Evolutionary conservation across 1,284 basidiomycete genomes (phyloP), one percentile per base, ranked within the genome.

Genomic region (Apiotrichum siamense): DNA sequence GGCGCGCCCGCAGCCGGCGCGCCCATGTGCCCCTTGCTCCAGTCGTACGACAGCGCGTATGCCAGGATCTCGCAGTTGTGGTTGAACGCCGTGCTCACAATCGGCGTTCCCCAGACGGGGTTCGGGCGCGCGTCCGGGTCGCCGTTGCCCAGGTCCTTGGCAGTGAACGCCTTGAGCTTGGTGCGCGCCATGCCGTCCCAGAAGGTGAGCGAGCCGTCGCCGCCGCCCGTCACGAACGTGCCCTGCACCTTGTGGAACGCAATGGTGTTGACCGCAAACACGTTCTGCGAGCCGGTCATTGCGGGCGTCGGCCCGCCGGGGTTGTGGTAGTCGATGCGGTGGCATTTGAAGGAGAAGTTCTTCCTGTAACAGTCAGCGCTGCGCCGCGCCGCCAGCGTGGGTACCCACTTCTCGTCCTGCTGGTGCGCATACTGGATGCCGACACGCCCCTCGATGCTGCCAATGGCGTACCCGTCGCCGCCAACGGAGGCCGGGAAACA

Each of bases 291-390:
- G 42, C 54, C 52, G 1, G 49, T 39, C 27, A 54, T 42, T 1
- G 67, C 66, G 2, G 64, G 65, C n/a, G 41, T 31, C 62, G 61
- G 12, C 56, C 63, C 3, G 62, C 63, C 61, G 63, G 66, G 20
- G 54, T 52, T n/a, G 41, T 44, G 4, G 65, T 61, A 26, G 46
- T 92, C 88, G 47, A 83, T 82, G 36, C 93, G 87, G 70, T 97
- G 93, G 66, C 93, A 97, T 66, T 92, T 94, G 81, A 97, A 97
- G 0, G 88, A 91, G 70, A 94, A 96, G 75, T 94, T 94, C 69
- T 83, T 81, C 51, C 85, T 88, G 56, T n/a, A 23, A 35, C 20
- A 13, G n/a, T 40, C 36, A 49, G 49, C 29, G 29, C 37, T 12
- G 20, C 13, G 6, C 5, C 11, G 24, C 24, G 15, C 23, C 2